Conservation (phyloP, 371 early-diverging fungal species). For the Syncephalastrum monosporum region DNA sequence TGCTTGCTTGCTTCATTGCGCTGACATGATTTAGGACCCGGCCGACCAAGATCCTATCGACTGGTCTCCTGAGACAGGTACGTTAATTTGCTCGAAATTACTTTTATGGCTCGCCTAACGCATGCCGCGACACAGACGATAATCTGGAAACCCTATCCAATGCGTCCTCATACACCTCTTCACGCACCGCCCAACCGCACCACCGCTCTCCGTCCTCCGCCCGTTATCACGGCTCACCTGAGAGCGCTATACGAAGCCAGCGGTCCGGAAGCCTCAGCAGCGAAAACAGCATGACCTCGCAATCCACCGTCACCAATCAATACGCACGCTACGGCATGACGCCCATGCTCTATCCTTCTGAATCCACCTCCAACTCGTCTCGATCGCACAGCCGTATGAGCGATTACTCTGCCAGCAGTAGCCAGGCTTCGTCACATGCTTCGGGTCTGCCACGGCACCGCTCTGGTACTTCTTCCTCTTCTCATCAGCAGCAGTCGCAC, state of each 20-base stretch:
- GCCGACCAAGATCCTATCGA: conserved; percentile 2
- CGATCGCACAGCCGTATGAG: conserved; percentile 39
- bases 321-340: conserved; percentile 39
- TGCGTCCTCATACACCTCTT: too few species aligned
- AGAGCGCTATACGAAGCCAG: too few species aligned
- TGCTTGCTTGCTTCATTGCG: too few species aligned
- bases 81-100: conserved; percentile 1
- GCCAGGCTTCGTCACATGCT: conserved; percentile 25
- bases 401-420: conserved; percentile 38
- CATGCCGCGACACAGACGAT: too few species aligned
- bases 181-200: too few species aligned
- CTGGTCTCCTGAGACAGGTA: conserved; percentile 3
- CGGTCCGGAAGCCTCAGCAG: conserved; percentile 45
- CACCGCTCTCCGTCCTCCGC: too few species aligned
- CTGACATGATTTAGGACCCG: background rate
- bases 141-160: too few species aligned
- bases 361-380: conserved; percentile 43
- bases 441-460: conserved; percentile 22
- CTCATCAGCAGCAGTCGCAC: too few species aligned
- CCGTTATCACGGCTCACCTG: too few species aligned
- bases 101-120: too few species aligned
- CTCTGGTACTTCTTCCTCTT: too few species aligned
- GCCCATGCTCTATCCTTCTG: conserved; percentile 26
- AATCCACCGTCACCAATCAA: conserved; percentile 37
- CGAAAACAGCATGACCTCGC: conserved; percentile 43